Base-by-base conservation (phyloP, 805 yeast genomes). In the Torulaspora quercuum region DNA sequence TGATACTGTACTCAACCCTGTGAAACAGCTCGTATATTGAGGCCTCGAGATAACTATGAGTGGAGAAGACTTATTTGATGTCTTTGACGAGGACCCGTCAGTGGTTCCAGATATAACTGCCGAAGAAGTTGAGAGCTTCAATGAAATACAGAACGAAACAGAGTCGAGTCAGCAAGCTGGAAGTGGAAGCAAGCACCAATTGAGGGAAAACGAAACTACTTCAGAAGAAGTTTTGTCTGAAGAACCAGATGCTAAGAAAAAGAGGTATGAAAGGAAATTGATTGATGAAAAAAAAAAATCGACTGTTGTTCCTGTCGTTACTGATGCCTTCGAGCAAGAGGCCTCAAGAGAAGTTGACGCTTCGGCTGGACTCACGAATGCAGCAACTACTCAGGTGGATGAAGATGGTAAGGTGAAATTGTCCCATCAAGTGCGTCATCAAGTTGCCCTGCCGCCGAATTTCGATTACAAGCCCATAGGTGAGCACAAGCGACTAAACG, bases 391-490 rank as follows among this genome's bases (percentile, higher is more conserved):
- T 1, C 67, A 59, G 11, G 60, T 59, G 3, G 63, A 64, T 28
- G 68, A 64, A 41, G 73, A 68, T 36, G 74, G 73, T 12, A 69
- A 69, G 36, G 80, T 88, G 41, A 80, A 82, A 58, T 68, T 88
- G 46, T 78, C 79, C 41, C 98, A 90, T 68, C 96, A 87, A 63
- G 96, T 90, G 38, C 82, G 97, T 61, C 98, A 90, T 66, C 97
- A 90, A 63, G 98, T 90, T 7, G 97, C 97, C 1, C 73, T 90
- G 15, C 98, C 98, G 1, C 94, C 95, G 4, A 82, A 82, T 42
- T 92, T 80, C 57, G 82, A 89, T 32, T 90, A 92, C 56, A 69
- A 69, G 9, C 97, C 97, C 10, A 87, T 90, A 48, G 82, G 88
- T 17, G 82, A 87, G 48, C 97, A 92, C 60, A 80, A 80, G 55